Evolutionary conservation across 768 basidiomycete species (phyloP).

Genomic region (Hygrophorus russula): DNA sequence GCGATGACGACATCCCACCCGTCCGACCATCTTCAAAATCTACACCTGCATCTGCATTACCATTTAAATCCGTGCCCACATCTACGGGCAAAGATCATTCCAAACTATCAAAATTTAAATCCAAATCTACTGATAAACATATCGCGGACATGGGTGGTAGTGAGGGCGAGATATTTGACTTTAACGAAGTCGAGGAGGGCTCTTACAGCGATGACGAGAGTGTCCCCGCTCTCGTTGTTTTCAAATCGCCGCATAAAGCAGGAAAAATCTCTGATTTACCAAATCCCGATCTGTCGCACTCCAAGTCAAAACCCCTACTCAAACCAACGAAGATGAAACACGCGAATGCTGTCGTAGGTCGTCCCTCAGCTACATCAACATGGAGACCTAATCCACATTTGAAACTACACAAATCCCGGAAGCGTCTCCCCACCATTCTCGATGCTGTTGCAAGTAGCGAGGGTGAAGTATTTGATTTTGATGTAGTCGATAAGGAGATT

Average conservation of each 20-base stretch:
- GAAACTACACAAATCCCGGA: constrained; percentile 6
- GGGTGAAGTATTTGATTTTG: constrained; percentile 19
- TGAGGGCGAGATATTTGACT: constrained; percentile 16
- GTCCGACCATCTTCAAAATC: constrained; percentile 1
- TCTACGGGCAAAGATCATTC: background rate
- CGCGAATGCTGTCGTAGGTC: no score
- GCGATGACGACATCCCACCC: constrained; percentile 6
- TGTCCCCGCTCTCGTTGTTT: background rate
- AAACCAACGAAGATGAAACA: no score
- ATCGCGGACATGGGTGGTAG: constrained; percentile 1
- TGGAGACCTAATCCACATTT: background rate
- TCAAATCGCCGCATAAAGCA: background rate
- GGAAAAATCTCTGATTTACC: background rate
- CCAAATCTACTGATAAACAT: background rate
- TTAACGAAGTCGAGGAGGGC: constrained; percentile 8
- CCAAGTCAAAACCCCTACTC: no score
- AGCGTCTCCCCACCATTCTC: constrained; percentile 10
- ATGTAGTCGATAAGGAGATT: constrained; percentile 7
- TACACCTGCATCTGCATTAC: no score
- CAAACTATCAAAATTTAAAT: background rate
- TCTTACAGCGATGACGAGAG: background rate
- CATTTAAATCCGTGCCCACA: no score
- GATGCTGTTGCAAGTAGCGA: constrained; percentile 14
- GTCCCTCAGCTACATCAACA: no score
- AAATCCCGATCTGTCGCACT: no score